Evolutionary conservation across 805 yeast species (phyloP).

Genomic region (Yamadazyma laniorum): DNA sequence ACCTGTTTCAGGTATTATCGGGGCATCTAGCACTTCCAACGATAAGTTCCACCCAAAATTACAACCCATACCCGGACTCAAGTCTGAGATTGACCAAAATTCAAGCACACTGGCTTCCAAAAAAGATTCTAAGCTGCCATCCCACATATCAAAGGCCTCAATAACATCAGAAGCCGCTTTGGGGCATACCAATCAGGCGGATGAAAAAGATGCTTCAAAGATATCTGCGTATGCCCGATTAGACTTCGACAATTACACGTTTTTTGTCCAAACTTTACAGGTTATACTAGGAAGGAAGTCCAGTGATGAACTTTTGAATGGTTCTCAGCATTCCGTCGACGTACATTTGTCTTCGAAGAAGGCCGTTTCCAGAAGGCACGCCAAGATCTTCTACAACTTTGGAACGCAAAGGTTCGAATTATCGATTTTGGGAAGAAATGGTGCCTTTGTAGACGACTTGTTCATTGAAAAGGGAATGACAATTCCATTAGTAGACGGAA

Average conservation of each 20-base stretch:
- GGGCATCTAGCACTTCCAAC: background rate
- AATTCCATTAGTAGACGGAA: constrained; percentile 77
- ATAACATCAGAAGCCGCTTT: constrained; percentile 16
- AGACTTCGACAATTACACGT: constrained; percentile 90
- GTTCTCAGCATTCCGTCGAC: constrained; percentile 75
- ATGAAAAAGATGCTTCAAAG: constrained; percentile 19
- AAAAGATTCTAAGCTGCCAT: background rate
- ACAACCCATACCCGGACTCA: background rate
- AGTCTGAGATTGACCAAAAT: background rate
- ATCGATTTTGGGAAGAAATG: constrained; percentile 89
- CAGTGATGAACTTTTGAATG: constrained; percentile 47
- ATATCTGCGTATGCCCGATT: constrained; percentile 69
- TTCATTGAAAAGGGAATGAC: constrained; percentile 91
- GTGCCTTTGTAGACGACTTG: constrained; percentile 91
- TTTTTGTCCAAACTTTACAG: constrained; percentile 94
- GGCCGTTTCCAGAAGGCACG: constrained; percentile 92
- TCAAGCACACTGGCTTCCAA: background rate
- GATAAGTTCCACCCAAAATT: background rate
- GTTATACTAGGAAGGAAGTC: constrained; percentile 89
- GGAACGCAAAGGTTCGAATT: constrained; percentile 94
- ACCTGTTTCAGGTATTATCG: background rate
- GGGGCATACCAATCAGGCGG: constrained; percentile 8
- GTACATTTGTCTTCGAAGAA: constrained; percentile 90
- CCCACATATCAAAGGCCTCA: background rate
- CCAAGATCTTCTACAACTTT: constrained; percentile 92